Percentiles rank a stretch among this genome's conserved stretches.
These are phyloP conservation scores for Aechmea fasciata DNA, from an alignment of 176 grass and related monocot genomes.

Conservation along the genomic window DNA sequence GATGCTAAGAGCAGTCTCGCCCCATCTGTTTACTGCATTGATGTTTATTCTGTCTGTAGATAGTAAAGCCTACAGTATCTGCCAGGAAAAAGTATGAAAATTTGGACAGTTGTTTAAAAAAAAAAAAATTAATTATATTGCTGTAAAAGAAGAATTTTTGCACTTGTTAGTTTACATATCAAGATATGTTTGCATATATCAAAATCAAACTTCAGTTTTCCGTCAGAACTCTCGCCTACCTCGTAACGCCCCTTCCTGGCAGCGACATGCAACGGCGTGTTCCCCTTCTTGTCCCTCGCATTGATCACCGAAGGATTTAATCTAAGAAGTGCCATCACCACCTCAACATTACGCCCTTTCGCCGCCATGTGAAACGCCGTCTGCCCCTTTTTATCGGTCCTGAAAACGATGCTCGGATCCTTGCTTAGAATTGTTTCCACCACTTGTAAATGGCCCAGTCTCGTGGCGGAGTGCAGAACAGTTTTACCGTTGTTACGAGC, in stretches of 20 bases:
- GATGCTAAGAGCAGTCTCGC: conserved; percentile 81
- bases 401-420: conserved; percentile 71
- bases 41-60: conserved; percentile 44
- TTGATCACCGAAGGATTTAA: conserved; percentile 57
- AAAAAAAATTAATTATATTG: too few relatives aligned
- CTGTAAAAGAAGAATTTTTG: too few relatives aligned
- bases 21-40: conserved; percentile 16
- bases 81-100: neutral
- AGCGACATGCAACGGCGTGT: conserved; percentile 75
- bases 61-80: conserved; percentile 1
- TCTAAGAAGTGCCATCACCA: conserved; percentile 59
- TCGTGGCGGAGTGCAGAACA: conserved; percentile 78
- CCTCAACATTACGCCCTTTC: conserved; percentile 80
- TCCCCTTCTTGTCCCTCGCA: conserved; percentile 73
- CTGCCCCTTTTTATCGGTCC: conserved; percentile 89
- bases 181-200: too few relatives aligned
- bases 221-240: conserved; percentile 18
- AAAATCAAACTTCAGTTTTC: too few relatives aligned
- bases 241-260: conserved; percentile 68
- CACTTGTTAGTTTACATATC: too few relatives aligned
- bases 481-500: conserved; percentile 91
- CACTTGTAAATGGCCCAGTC: conserved; percentile 90
- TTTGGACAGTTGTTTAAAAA: too few relatives aligned
- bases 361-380: conserved; percentile 92
- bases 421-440: conserved; percentile 67